Percentiles rank a stretch among this genome's conserved stretches.
Conservation (phyloP, 176 grass and related monocot species). For the Hordeum marinum region DNA sequence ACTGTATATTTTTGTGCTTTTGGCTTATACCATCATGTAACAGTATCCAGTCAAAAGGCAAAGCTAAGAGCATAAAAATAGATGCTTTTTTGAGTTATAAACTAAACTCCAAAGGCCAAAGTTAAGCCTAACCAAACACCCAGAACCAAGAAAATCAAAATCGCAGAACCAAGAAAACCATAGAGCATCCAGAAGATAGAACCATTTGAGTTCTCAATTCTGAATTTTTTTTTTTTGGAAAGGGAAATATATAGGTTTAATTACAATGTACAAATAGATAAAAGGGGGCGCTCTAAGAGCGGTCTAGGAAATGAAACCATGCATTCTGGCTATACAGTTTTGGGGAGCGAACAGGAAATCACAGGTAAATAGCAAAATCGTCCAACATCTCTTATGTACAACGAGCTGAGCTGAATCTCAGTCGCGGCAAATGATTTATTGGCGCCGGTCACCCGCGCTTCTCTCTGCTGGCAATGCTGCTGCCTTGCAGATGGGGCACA, state of each 20-base stretch:
- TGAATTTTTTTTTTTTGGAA: background rate
- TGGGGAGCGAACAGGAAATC: slow-evolving; percentile 12
- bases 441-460: slow-evolving; percentile 19
- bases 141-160: background rate
- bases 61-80: background rate
- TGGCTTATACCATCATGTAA: background rate
- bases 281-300: slow-evolving; percentile 2
- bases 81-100: background rate
- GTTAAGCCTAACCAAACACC: too few species aligned
- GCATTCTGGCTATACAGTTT: slow-evolving; percentile 45
- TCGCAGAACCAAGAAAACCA: background rate
- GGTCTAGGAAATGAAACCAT: slow-evolving; percentile 34
- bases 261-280: slow-evolving; percentile 23
- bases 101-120: background rate
- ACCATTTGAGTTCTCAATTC: background rate
- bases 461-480: slow-evolving; percentile 39
- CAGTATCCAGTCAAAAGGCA: background rate
- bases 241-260: slow-evolving; percentile 1
- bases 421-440: slow-evolving; percentile 23
- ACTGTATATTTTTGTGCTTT: too few species aligned
- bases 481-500: slow-evolving; percentile 72
- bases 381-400: slow-evolving; percentile 40
- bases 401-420: slow-evolving; percentile 22
- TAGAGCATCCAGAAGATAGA: slow-evolving; percentile 9
- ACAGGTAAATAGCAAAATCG: slow-evolving; percentile 19